Conservation (phyloP, 176 grass and related monocot species). For the Elymus sibiricus region DNA sequence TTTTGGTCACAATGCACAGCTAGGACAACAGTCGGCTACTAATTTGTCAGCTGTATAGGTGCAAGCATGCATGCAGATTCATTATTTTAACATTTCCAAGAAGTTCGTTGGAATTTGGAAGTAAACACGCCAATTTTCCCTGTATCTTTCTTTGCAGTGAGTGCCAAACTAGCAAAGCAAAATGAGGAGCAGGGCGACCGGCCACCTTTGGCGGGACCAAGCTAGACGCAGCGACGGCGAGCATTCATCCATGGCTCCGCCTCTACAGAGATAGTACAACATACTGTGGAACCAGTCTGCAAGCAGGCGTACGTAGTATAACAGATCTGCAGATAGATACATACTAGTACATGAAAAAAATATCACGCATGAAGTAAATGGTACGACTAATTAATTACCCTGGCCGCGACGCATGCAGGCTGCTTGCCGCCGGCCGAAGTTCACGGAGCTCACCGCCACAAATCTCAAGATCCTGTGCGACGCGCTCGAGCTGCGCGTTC, state of each 20-base stretch:
- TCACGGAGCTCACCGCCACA: constrained; percentile 68
- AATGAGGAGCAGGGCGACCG: not conserved
- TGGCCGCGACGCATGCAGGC: not conserved
- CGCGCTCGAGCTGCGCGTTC: constrained; percentile 40
- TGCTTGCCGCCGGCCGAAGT: constrained; percentile 26
- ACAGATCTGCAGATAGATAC: not conserved
- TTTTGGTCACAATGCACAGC: no score
- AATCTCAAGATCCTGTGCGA: constrained; percentile 61
- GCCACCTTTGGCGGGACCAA: not conserved
- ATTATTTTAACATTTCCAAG: no score
- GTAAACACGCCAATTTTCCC: no score
- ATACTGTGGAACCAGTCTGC: not conserved
- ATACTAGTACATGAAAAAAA: not conserved
- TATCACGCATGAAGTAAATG: not conserved
- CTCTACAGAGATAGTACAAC: not conserved
- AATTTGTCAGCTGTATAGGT: no score
- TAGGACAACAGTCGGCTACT: no score
- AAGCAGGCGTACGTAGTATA: not conserved
- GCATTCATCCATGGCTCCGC: not conserved
- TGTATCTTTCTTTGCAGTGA: not conserved
- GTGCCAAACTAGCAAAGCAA: not conserved
- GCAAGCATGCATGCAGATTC: no score
- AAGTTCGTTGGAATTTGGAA: not conserved
- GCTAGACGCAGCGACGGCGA: not conserved
- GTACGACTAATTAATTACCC: not conserved